Conservation (phyloP, 108 stramenopile genomes). For the Aureococcus anophagefferens region DNA sequence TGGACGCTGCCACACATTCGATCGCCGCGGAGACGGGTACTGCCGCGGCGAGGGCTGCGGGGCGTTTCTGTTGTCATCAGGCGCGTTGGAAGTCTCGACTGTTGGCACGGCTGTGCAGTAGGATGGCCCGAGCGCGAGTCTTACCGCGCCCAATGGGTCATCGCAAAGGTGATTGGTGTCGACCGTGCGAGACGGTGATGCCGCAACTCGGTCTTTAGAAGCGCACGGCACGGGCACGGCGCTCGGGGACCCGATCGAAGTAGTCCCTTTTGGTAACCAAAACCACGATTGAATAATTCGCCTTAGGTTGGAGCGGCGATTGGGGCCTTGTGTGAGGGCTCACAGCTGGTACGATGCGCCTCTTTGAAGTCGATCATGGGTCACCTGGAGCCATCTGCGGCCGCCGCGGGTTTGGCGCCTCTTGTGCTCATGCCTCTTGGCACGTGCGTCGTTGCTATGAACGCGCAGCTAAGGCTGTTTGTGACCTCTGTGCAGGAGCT, state of each 20-base stretch:
- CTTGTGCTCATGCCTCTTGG: too few species aligned
- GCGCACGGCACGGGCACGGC: background rate
- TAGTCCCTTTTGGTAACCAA: background rate
- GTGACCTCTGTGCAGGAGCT: too few species aligned
- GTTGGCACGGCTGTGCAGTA: too few species aligned
- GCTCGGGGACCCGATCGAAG: background rate
- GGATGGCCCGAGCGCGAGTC: too few species aligned
- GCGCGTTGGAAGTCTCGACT: too few species aligned
- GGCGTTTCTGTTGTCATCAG: too few species aligned
- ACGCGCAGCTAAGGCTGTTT: background rate
- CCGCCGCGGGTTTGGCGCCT: too few species aligned
- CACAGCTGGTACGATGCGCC: background rate
- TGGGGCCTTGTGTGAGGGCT: too few species aligned
- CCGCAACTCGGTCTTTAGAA: too few species aligned
- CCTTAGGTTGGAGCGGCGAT: background rate
- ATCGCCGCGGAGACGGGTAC: slow-evolving; percentile 6
- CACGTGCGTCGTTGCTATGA: background rate
- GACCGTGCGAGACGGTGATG: too few species aligned
- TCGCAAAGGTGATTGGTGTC: too few species aligned
- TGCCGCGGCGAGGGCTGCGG: slow-evolving; percentile 10
- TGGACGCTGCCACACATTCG: slow-evolving; percentile 30
- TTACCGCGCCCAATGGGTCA: too few species aligned
- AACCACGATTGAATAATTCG: background rate
- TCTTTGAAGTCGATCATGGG: background rate
- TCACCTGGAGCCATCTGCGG: background rate